phyloP scores from a whole-genome alignment of 192 early-diverging fungal species.

The Linnemannia elongata region DNA sequence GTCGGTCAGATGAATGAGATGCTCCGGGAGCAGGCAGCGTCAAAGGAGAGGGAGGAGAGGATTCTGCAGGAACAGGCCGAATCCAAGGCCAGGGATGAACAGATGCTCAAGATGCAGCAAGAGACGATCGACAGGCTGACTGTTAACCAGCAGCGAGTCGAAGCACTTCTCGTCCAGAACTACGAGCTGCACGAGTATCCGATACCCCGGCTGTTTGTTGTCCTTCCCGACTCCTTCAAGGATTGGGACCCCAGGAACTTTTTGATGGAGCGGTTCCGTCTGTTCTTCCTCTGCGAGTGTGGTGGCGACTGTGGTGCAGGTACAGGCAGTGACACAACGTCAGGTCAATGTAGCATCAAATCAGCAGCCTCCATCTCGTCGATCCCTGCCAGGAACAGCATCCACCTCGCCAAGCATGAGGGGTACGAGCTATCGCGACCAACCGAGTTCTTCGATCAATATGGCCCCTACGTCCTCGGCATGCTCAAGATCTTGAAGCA shows the following conservation, averaged over 20 bases:
- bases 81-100: no score
- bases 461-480: constrained; percentile 9
- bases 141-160: neutral
- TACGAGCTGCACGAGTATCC: neutral
- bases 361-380: neutral
- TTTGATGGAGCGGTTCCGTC: constrained; percentile 10
- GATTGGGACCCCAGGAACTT: constrained; percentile 10
- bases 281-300: constrained; percentile 31
- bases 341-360: no score
- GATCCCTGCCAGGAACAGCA: neutral
- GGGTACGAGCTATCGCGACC: constrained; percentile 16
- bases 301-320: neutral
- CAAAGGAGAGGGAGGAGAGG: constrained; percentile 1
- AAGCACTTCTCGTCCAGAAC: constrained; percentile 13
- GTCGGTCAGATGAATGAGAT: neutral
- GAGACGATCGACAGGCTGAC: neutral
- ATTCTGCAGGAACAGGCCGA: neutral
- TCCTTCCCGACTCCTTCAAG: neutral
- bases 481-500: constrained; percentile 15
- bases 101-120: constrained; percentile 4
- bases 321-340: neutral
- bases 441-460: constrained; percentile 17
- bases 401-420: constrained; percentile 19
- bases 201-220: constrained; percentile 5
- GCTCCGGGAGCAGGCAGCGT: neutral